Evolutionary conservation across 2,329 filamentous ascomycete genomes (phyloP), one percentile per base, ranked within the genome.

Genomic region (Aaosphaeria arxii): DNA sequence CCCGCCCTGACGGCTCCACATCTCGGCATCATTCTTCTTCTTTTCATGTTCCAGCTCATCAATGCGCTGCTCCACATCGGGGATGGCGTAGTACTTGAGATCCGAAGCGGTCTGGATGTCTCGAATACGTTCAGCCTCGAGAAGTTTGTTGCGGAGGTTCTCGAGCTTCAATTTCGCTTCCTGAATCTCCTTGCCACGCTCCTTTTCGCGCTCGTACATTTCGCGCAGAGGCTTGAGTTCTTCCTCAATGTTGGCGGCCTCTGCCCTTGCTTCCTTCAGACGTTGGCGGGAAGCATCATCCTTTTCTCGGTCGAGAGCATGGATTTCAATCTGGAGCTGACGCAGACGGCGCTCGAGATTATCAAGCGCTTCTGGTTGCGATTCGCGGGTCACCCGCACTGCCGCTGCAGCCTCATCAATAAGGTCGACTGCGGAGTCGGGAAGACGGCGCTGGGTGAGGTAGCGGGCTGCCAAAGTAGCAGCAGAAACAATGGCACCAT

Each of bases 331-430:
- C 71, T 95, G 87, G 46, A 97, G 80, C 72, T 99, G 94, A 50
- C 91, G 87, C 53, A 91, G 79, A 64, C 86, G 89, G 57, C 94
- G 86, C 73, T 99, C 94, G 45, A 99, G 81, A 45, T 89, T 96
- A 73, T 99, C 94, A 45, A 99, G 88, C 31, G 91, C 86, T 74
- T 99, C 94, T 3, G 94, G 94, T 62, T 97, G 91, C 1, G 94
- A 99, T 74, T 99, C 94, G 58, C 94, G 85, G 32, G 91, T 91
- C 29, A 99, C 95, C 48, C 91, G 84, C 50, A 99, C 94, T n/a
- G 94, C 94, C 1, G 94, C 92, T 1, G 94, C 91, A 35, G 94
- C 94, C 71, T 99, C 94, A 62, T 99, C 94, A 51, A 99, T 88
- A 42, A 99, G 77, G 67, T 99, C 94, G 51, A 99, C 95, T 24